Conservation (phyloP, 2,329 filamentous ascomycete species). For the Emydomyces testavorans region DNA sequence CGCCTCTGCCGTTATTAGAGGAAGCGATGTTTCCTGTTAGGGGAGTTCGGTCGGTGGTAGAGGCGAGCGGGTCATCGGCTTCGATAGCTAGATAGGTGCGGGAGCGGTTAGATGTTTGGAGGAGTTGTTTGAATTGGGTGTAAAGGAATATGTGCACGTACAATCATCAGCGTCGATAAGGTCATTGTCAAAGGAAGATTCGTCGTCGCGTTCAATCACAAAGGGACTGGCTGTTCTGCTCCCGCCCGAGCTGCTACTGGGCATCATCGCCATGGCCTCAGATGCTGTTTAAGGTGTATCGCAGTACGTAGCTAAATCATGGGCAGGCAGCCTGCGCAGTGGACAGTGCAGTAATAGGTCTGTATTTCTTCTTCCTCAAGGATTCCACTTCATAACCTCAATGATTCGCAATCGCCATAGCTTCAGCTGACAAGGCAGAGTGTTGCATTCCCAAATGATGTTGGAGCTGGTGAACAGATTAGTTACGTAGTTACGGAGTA, state of each 20-base stretch:
- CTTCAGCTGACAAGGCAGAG: not conserved
- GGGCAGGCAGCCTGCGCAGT: not conserved
- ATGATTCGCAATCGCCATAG: not conserved
- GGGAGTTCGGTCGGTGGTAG: conserved; percentile 60
- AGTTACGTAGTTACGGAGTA: not conserved
- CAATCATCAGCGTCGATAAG: conserved; percentile 69
- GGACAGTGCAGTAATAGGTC: not conserved
- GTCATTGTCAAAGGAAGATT: conserved; percentile 55
- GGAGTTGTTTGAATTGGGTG: not conserved
- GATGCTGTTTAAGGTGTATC: not conserved
- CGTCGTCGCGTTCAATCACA: conserved; percentile 51
- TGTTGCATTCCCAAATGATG: not conserved
- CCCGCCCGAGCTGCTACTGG: conserved; percentile 23
- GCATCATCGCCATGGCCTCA: conserved; percentile 24
- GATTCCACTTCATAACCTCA: not conserved
- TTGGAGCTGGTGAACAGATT: not conserved
- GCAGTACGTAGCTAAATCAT: not conserved
- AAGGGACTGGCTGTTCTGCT: conserved; percentile 36
- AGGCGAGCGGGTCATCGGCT: conserved; percentile 72
- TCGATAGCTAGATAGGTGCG: conserved; percentile 73
- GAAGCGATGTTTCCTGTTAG: conserved; percentile 65
- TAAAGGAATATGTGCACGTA: conserved; percentile 12
- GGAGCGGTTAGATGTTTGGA: not conserved
- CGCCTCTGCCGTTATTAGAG: conserved; percentile 37
- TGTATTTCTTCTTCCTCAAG: not conserved